A percentile compares a stretch with the other conserved stretches of the same genome.
Evolutionary conservation across 2,329 filamentous ascomycete genomes (phyloP).

Genomic region (Fusarium sp.): DNA sequence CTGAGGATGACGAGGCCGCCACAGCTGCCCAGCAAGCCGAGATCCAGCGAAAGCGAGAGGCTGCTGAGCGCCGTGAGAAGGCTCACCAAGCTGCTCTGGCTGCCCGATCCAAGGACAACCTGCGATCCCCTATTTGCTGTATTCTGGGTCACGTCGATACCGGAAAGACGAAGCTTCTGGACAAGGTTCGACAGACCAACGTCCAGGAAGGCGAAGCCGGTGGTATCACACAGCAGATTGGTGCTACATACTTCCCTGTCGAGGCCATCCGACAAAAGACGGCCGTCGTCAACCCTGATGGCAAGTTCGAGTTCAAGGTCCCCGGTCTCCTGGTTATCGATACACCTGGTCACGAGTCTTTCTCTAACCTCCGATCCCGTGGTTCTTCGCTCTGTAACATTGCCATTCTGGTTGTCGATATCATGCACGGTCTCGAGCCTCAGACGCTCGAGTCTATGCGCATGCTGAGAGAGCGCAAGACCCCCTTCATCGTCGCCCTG

Average conservation of each 20-base stretch:
- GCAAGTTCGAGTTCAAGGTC: constrained; percentile 94
- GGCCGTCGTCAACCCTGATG: constrained; percentile 90
- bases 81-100: constrained; percentile 92
- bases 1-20: constrained; percentile 76
- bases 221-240: constrained; percentile 99
- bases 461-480: constrained; percentile 90
- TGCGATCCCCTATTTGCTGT: constrained; percentile 98
- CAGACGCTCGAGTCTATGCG: constrained; percentile 98
- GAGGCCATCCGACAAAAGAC: constrained; percentile 95
- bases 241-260: constrained; percentile 98
- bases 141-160: constrained; percentile 99
- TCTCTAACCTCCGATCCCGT: constrained; percentile 96
- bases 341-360: constrained; percentile 99
- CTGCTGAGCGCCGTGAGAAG: constrained; percentile 87
- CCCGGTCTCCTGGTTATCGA: constrained; percentile 97
- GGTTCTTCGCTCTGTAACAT: constrained; percentile 99
- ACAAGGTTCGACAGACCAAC: constrained; percentile 98
- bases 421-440: constrained; percentile 98
- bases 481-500: constrained; percentile 96
- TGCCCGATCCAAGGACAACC: constrained; percentile 90
- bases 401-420: constrained; percentile 98
- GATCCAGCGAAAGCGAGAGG: constrained; percentile 85
- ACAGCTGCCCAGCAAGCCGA: constrained; percentile 80
- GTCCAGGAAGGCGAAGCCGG: constrained; percentile 99
- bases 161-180: constrained; percentile 98